A percentile compares a stretch with the other conserved stretches of the same genome.
phyloP scores from a whole-genome alignment of 805 yeast species.

The Zygosaccharomyces bailii region DNA sequence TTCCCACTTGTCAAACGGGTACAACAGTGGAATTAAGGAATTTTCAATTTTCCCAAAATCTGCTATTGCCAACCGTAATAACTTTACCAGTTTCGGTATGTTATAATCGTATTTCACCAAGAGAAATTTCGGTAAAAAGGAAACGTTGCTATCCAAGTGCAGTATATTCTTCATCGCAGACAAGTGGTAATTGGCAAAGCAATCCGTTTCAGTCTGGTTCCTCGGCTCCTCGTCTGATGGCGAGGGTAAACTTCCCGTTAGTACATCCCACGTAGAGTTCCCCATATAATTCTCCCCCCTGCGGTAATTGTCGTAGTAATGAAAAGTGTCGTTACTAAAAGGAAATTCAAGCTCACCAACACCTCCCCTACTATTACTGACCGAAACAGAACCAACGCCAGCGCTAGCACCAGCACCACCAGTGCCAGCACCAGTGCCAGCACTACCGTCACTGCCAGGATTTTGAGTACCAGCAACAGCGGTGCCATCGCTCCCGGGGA shows the following conservation, averaged over 20 bases:
- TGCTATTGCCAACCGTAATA: constrained; percentile 12
- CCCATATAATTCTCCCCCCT: constrained; percentile 23
- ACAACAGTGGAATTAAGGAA: constrained; percentile 26
- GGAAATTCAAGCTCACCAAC: constrained; percentile 20
- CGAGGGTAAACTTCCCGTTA: constrained; percentile 10
- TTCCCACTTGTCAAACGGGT: constrained; percentile 23
- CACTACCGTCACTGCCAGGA: background rate
- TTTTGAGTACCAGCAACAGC: constrained; percentile 1
- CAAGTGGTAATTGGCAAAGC: constrained; percentile 11
- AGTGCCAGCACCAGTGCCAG: background rate
- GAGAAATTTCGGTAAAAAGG: constrained; percentile 23
- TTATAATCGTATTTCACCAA: constrained; percentile 19
- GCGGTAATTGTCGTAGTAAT: constrained; percentile 22
- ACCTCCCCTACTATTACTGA: constrained; percentile 2
- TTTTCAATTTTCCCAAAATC: constrained; percentile 22
- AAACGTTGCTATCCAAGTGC: constrained; percentile 20
- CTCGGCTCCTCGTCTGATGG: background rate
- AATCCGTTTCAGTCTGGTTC: constrained; percentile 1
- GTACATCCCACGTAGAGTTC: constrained; percentile 26
- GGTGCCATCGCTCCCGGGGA: background rate
- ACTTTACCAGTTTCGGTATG: constrained; percentile 9
- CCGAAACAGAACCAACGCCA: too few relatives aligned
- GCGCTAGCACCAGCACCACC: background rate
- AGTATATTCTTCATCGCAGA: constrained; percentile 15
- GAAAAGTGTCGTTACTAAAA: constrained; percentile 30